Base-by-base conservation (phyloP, 2,329 filamentous ascomycete genomes). In the Cladosporium cucumerinum region DNA sequence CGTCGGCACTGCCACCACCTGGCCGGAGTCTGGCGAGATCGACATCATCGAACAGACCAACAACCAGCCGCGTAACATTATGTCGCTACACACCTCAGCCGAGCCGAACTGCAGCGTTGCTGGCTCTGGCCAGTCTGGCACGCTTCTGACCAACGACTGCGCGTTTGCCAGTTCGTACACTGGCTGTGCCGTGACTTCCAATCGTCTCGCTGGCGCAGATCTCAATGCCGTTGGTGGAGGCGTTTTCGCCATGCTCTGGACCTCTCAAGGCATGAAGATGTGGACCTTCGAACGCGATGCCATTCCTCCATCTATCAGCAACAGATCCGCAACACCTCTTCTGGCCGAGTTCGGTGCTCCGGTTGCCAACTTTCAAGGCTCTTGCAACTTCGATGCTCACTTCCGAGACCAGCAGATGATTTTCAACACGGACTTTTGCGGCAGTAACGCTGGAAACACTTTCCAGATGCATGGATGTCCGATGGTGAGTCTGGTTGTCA, bases 261-360 rank as follows among this genome's bases (percentile, higher is more conserved):
- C 89, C 1, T 84, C 84, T 25, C 76, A 84, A 0, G 82, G 82
- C 68, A 96, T 97, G 76, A 83, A 84, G 57, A 83, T 96, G 68
- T 97, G 87, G 86, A 95, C 91, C 84, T 97, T 96, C 78, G 82
- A 87, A 0, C 87, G 91, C 8, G 76, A 76, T 67, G 75, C 75
- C 8, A 86, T 92, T 65, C 91, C 91, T 0, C 71, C 76, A 2
- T 87, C 92, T 74, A 86, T 91, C 66, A 73, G 46, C n/a, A 60
- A 77, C 1, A 76, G 36, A 14, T 26, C 80, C n/a, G 83, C 82
- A n/a, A 81, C 71, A 11, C 91, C 91, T 0, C 79, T 91, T 69
- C 26, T 65, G 5, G 25, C 78, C 74, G 2, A 89, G 91, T 4
- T 75, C 82, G 11, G 90, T 87, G 43, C 66, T 8, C 48, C 83